phyloP scores from a whole-genome alignment of 768 basidiomycete genomes.

The Trametes villosa region DNA sequence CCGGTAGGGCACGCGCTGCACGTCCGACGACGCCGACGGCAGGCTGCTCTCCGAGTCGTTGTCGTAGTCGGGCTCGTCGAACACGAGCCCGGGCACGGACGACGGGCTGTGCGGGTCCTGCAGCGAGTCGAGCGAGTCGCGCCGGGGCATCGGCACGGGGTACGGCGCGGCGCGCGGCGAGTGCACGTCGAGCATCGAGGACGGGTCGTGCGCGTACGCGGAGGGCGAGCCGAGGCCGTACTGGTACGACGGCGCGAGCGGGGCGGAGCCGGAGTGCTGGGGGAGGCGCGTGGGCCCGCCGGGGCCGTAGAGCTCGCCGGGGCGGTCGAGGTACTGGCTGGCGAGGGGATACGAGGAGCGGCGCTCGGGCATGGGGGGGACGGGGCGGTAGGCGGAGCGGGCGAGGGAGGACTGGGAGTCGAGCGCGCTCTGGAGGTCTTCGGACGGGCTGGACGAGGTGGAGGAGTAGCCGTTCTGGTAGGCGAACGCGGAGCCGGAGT shows the following conservation, averaged over 20 bases:
- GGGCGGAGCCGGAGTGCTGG: constrained; percentile 5
- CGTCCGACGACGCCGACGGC: constrained; percentile 32
- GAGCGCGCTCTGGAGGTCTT: constrained; percentile 19
- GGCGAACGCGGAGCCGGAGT: constrained; percentile 14
- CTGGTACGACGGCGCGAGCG: background rate
- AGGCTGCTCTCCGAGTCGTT: constrained; percentile 36
- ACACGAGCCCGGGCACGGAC: constrained; percentile 33
- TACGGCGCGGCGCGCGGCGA: constrained; percentile 25
- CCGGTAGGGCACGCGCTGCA: constrained; percentile 28
- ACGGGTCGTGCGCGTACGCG: constrained; percentile 9
- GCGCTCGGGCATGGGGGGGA: constrained; percentile 9
- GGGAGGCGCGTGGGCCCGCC: constrained; percentile 3
- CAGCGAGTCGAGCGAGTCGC: constrained; percentile 27
- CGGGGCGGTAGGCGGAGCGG: constrained; percentile 17
- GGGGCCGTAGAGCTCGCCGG: constrained; percentile 7
- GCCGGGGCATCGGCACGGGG: constrained; percentile 25
- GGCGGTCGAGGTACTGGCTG: constrained; percentile 13
- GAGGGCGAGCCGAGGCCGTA: constrained; percentile 6
- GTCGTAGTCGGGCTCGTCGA: constrained; percentile 35
- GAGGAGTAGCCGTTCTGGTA: constrained; percentile 17
- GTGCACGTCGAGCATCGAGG: constrained; percentile 22
- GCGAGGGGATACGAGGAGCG: constrained; percentile 13
- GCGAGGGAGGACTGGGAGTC: constrained; percentile 9
- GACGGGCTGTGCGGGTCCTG: constrained; percentile 35
- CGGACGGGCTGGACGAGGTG: constrained; percentile 7